Evolutionary conservation across 73 alveolate genomes (phyloP).

Genomic region (Paraurostyla sp.): DNA sequence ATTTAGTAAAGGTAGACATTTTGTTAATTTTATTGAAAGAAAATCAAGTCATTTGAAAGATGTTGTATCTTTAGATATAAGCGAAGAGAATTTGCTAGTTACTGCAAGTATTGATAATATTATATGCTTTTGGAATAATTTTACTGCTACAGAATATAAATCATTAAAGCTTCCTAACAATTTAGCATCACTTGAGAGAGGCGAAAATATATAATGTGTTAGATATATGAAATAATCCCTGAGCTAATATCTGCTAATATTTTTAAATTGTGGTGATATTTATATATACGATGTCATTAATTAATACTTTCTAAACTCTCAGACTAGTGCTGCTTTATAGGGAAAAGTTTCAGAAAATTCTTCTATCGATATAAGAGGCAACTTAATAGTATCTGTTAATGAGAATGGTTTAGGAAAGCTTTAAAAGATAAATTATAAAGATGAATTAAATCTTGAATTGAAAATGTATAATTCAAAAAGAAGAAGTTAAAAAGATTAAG

Average conservation of each 20-base stretch:
- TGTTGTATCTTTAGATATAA: slow-evolving; percentile 39
- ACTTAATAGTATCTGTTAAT: not conserved
- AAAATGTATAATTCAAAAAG: not conserved
- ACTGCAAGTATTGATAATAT: slow-evolving; percentile 59
- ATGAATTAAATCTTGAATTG: not conserved
- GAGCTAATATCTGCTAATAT: not conserved
- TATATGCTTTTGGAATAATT: slow-evolving; percentile 52
- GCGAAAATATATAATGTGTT: slow-evolving; percentile 13
- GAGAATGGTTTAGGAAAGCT: slow-evolving; percentile 25
- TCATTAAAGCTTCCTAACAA: not conserved
- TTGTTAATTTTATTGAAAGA: not conserved
- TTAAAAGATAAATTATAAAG: not conserved
- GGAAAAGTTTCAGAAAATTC: not conserved
- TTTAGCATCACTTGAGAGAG: not conserved
- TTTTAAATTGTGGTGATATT: slow-evolving; percentile 24
- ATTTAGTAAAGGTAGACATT: not conserved
- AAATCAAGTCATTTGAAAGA: slow-evolving; percentile 30
- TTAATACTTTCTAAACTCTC: not conserved
- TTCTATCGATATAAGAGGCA: not conserved
- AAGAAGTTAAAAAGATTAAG: not conserved
- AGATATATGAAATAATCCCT: slow-evolving; percentile 17
- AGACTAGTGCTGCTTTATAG: not conserved
- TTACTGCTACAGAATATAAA: slow-evolving; percentile 50
- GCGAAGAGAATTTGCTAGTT: slow-evolving; percentile 39
- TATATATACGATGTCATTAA: slow-evolving; percentile 15